phyloP scores from a whole-genome alignment of 805 yeast genomes.

The Candida ponderosae region DNA sequence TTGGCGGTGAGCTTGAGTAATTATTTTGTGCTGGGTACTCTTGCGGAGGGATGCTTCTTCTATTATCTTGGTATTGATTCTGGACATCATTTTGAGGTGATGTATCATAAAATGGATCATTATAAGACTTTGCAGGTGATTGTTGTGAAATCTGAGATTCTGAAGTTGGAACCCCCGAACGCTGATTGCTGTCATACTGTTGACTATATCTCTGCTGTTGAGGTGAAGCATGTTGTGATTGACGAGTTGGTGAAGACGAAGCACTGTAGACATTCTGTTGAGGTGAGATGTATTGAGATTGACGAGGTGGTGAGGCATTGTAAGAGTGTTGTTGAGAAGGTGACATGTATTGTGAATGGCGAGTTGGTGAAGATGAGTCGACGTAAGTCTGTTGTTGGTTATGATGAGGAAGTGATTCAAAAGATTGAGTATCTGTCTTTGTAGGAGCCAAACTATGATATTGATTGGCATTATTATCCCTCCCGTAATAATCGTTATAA shows the following conservation, averaged over 20 bases:
- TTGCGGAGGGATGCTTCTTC: neutral
- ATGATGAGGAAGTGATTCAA: slow-evolving; percentile 1
- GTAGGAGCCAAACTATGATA: slow-evolving; percentile 11
- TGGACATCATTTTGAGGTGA: no score
- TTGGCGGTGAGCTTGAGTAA: no score
- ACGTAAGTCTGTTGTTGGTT: slow-evolving; percentile 8
- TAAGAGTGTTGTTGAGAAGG: neutral
- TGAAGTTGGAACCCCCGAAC: slow-evolving; percentile 3
- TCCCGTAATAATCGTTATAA: neutral
- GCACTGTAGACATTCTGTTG: neutral
- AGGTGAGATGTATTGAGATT: neutral
- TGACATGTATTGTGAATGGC: neutral
- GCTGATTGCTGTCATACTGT: no score
- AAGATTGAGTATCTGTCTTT: slow-evolving; percentile 1
- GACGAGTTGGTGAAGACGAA: neutral
- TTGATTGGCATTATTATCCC: neutral
- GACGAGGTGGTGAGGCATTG: neutral
- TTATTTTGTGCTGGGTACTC: no score
- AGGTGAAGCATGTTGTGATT: neutral
- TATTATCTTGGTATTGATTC: neutral
- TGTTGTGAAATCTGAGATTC: slow-evolving; percentile 7
- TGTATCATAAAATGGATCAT: slow-evolving; percentile 9
- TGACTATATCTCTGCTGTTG: neutral
- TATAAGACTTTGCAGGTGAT: slow-evolving; percentile 11
- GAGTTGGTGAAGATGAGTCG: slow-evolving; percentile 6